Percentiles rank a stretch among this genome's conserved stretches.
Evolutionary conservation across 345 rosid genomes (phyloP).

Genomic region (Aquilaria yunnanensis): DNA sequence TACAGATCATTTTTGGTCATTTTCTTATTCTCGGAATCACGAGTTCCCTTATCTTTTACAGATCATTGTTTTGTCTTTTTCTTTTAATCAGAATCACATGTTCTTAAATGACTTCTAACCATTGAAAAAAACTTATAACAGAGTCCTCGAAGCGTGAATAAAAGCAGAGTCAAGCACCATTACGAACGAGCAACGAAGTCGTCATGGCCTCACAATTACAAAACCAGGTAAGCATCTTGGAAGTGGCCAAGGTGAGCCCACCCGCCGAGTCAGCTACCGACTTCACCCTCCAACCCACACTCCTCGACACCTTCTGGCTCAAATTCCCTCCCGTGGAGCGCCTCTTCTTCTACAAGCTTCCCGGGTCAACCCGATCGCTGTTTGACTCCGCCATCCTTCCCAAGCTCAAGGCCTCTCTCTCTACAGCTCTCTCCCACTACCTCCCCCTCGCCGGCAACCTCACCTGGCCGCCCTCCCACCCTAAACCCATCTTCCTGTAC

Average conservation of each 20-base stretch:
- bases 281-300: slow-evolving; percentile 23
- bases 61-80: too few species aligned
- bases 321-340: slow-evolving; percentile 21
- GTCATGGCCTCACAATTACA: slow-evolving; percentile 1
- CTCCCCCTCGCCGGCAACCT: slow-evolving; percentile 17
- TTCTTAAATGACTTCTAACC: too few species aligned
- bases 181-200: background rate
- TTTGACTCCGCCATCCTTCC: slow-evolving; percentile 27
- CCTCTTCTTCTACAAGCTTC: slow-evolving; percentile 29
- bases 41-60: too few species aligned
- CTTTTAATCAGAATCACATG: too few species aligned
- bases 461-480: background rate
- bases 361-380: slow-evolving; percentile 6
- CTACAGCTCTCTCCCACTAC: slow-evolving; percentile 22
- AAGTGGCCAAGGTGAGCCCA: slow-evolving; percentile 14
- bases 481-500: slow-evolving; percentile 9
- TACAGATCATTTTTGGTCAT: too few species aligned
- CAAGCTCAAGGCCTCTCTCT: slow-evolving; percentile 22
- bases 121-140: too few species aligned
- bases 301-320: slow-evolving; percentile 23
- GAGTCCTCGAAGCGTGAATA: too few species aligned
- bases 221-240: background rate
- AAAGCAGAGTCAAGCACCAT: background rate
- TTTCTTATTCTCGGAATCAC: too few species aligned
- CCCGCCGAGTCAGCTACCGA: slow-evolving; percentile 12